Evolutionary conservation across 2,329 filamentous ascomycete genomes (phyloP).

Genomic region (Orbilia blumenaviensis): DNA sequence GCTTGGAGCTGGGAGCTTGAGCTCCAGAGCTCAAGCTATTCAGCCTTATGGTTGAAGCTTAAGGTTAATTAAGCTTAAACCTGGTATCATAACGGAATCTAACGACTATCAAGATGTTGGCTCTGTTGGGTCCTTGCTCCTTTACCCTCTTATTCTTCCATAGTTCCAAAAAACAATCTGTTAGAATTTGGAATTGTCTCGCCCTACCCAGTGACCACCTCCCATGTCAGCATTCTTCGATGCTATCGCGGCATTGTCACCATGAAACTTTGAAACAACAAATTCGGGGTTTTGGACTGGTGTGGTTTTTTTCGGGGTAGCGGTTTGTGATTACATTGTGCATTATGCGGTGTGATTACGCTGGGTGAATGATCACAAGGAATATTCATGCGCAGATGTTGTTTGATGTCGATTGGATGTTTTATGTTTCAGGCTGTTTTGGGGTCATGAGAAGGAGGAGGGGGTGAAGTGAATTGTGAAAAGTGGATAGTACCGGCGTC

Average conservation of each 20-base stretch:
- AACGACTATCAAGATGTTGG: not conserved
- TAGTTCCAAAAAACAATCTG: no score
- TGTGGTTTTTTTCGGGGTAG: not conserved
- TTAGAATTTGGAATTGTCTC: not conserved
- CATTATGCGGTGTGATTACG: conserved; percentile 5
- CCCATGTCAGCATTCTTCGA: no score
- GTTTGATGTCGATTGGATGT: conserved; percentile 4
- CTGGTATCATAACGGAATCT: not conserved
- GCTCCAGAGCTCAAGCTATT: not conserved
- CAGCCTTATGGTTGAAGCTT: not conserved
- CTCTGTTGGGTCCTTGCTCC: not conserved
- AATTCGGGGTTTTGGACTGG: no score
- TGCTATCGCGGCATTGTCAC: not conserved
- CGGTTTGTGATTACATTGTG: not conserved
- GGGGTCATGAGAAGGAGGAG: not conserved
- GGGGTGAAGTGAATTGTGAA: no score
- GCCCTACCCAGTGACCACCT: no score
- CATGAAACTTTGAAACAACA: no score
- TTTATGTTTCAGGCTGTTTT: conserved; percentile 3
- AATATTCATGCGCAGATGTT: conserved; percentile 3
- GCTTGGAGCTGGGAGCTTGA: not conserved
- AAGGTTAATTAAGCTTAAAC: not conserved
- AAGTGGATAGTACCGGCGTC: not conserved
- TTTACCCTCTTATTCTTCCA: no score
- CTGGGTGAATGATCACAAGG: conserved; percentile 1